Percentiles rank a stretch among this genome's conserved stretches.
Conservation (phyloP, 306 rosid species). For the Fragaria ananassa region DNA sequence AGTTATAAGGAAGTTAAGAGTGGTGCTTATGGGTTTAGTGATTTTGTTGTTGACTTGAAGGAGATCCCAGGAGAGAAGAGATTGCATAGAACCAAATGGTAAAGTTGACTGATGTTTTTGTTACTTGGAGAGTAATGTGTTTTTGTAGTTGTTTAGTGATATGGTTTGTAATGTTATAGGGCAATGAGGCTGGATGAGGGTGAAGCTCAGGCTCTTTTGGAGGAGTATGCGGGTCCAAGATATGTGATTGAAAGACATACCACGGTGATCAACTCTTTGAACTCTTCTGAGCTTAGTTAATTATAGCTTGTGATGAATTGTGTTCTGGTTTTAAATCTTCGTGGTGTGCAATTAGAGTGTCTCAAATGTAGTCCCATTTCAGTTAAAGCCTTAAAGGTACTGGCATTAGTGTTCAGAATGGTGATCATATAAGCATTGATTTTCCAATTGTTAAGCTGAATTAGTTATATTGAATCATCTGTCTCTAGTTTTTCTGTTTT, state of each 20-base stretch:
- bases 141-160: conserved; percentile 18
- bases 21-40: conserved; percentile 31
- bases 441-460: background rate
- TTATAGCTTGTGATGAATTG: background rate
- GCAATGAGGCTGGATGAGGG: conserved; percentile 49
- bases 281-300: conserved; percentile 19
- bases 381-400: background rate
- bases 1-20: conserved; percentile 58
- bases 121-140: background rate
- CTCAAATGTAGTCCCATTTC: background rate
- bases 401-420: background rate
- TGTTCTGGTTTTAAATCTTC: background rate
- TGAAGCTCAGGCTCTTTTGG: conserved; percentile 60
- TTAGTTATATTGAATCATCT: background rate
- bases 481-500: background rate
- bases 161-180: conserved; percentile 41
- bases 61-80: conserved; percentile 86
- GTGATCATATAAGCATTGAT: background rate
- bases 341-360: background rate
- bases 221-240: conserved; percentile 69
- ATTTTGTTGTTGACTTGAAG: conserved; percentile 68
- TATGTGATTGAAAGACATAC: conserved; percentile 71
- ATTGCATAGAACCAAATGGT: conserved; percentile 92
- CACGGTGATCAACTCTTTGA: conserved; percentile 49
- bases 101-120: conserved; percentile 19